Evolutionary conservation across 352 stramenopile genomes (phyloP).

Genomic region (Elongisporangium undulatum): DNA sequence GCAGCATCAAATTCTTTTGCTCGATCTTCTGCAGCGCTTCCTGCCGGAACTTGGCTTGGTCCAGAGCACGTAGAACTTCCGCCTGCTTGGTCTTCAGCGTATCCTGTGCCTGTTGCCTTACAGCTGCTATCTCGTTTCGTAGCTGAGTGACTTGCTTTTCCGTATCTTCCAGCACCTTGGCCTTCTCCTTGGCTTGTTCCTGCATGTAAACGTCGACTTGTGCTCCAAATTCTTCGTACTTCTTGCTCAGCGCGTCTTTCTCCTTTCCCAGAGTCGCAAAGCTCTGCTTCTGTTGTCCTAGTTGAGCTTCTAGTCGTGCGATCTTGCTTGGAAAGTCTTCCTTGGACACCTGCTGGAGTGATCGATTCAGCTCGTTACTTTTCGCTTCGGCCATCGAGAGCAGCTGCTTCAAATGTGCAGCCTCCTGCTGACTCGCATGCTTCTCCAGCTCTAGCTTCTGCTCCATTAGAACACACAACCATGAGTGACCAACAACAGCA

Average conservation of each 20-base stretch:
- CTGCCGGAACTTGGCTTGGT: conserved; percentile 60
- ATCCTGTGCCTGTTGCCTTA: conserved; percentile 31
- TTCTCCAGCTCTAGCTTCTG: conserved; percentile 51
- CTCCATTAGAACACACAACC: not conserved
- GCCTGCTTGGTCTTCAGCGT: conserved; percentile 47
- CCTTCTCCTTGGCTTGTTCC: conserved; percentile 54
- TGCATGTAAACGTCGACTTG: conserved; percentile 76
- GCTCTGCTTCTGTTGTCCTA: conserved; percentile 30
- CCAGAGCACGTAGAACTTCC: conserved; percentile 36
- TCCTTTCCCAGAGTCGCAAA: conserved; percentile 32
- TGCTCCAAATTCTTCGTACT: conserved; percentile 69
- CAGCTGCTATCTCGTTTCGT: conserved; percentile 27
- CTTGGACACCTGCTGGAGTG: conserved; percentile 32
- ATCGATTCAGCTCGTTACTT: conserved; percentile 28
- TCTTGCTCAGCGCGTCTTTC: conserved; percentile 48
- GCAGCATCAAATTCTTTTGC: conserved; percentile 35
- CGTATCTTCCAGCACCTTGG: conserved; percentile 18
- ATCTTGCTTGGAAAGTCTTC: conserved; percentile 50
- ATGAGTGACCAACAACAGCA: not conserved
- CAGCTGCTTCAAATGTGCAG: conserved; percentile 47
- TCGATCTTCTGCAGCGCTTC: conserved; percentile 45
- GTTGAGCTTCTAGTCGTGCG: conserved; percentile 41
- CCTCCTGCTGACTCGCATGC: conserved; percentile 46
- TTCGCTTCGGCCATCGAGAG: conserved; percentile 45
- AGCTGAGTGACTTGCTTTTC: conserved; percentile 32